These are phyloP conservation scores for Neurospora sp. DNA, from an alignment of 2,329 filamentous ascomycete genomes.

Conservation along the genomic window DNA sequence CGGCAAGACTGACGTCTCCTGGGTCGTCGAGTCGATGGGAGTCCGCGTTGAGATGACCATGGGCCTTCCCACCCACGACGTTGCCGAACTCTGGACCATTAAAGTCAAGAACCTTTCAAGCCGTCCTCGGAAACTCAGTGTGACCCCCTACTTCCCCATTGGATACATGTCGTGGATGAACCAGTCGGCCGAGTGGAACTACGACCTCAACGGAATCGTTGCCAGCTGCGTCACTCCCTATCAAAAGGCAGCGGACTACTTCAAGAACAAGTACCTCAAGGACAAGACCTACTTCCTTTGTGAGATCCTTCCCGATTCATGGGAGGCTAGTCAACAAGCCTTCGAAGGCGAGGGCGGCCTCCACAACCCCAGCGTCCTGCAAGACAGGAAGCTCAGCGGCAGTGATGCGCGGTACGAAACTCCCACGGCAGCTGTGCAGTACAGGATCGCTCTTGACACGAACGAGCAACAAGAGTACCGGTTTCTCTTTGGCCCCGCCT, in stretches of 20 bases:
- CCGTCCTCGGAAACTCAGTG: constrained; percentile 35
- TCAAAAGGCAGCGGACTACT: constrained; percentile 46
- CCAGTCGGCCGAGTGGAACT: constrained; percentile 42
- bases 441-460: constrained; percentile 30
- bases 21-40: constrained; percentile 40
- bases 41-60: constrained; percentile 42
- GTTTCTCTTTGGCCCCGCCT: constrained; percentile 45
- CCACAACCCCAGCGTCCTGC: constrained; percentile 36
- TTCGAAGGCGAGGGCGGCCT: constrained; percentile 48
- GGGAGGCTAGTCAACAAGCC: constrained; percentile 40
- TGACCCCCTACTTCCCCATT: constrained; percentile 47
- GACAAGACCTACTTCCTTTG: constrained; percentile 49
- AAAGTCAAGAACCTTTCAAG: constrained; percentile 39
- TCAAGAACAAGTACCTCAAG: constrained; percentile 45
- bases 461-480: constrained; percentile 36
- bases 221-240: constrained; percentile 45
- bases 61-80: constrained; percentile 40
- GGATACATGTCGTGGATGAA: constrained; percentile 57
- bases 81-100: constrained; percentile 46
- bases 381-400: constrained; percentile 26
- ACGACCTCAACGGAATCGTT: constrained; percentile 38
- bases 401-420: constrained; percentile 46
- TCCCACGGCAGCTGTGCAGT: constrained; percentile 43
- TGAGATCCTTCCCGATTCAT: constrained; percentile 38
- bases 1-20: constrained; percentile 44